These are phyloP conservation scores for Morella rubra DNA, from an alignment of 306 rosid species.

Conservation along the genomic window DNA sequence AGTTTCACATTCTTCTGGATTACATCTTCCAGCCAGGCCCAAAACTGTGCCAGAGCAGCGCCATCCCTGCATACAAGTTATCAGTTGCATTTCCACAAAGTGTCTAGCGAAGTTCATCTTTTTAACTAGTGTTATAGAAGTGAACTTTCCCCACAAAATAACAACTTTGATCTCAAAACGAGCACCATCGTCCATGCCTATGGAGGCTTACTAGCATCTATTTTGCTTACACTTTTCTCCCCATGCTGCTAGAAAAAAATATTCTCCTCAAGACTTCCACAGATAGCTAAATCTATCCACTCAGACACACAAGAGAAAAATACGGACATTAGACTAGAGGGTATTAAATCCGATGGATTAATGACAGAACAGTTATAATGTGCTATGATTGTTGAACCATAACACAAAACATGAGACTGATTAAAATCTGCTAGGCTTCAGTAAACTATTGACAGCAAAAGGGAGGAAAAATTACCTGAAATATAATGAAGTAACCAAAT, in stretches of 20 bases:
- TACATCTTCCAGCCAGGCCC: constrained; percentile 92
- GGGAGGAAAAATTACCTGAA: background rate
- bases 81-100: constrained; percentile 16
- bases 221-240: constrained; percentile 6
- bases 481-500: background rate
- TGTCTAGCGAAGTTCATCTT: constrained; percentile 7
- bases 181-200: background rate
- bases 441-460: background rate
- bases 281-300: background rate
- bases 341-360: background rate
- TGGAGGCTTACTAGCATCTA: background rate
- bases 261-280: background rate
- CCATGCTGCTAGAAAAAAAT: background rate
- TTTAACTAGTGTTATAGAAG: background rate
- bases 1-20: constrained; percentile 49
- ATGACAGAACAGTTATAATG: background rate
- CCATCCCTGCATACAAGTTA: constrained; percentile 73
- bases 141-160: background rate
- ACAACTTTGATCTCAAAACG: background rate
- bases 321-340: background rate
- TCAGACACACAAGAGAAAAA: background rate
- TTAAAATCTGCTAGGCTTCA: background rate
- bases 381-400: background rate
- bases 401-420: background rate
- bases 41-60: constrained; percentile 86